Evolutionary conservation across 176 grass and related monocot species (phyloP), one percentile per base, ranked within the genome.

Genomic region (Carex littledalei): DNA sequence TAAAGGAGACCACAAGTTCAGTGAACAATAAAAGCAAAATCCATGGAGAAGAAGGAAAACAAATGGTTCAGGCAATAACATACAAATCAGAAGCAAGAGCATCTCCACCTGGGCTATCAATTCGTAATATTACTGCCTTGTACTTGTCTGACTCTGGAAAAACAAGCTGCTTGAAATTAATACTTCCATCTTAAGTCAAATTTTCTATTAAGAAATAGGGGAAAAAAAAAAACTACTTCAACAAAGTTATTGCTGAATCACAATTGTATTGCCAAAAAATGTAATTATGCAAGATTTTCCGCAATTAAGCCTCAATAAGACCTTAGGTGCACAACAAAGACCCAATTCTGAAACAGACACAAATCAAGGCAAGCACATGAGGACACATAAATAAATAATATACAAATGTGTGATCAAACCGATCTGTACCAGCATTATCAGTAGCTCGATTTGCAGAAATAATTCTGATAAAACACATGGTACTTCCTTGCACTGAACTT

Each of bases 41-140:
- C 13, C 21, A 29, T 22, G 14, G 26, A 56, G 67, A 14, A 22
- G 45, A 63, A 31, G 17, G 18, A 18, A 65, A 67, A 83, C 18
- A 31, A 83, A 8, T 67, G 20, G 49, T 31, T 78, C 21, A 55
- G 34, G 50, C 24, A 78, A 67, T 68, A 76, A 95, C 91, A 92
- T 94, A 95, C 96, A 99, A 89, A 87, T 99, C 93, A 91, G 96
- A 99, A 88, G 93, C 96, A 84, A 99, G 90, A 85, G 93, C 96
- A 92, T 99, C 96, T 86, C 96, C 93, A 35, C 96, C 96, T 85
- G 93, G 91, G 84, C 93, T 99, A 84, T 99, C 96, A 88, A 99
- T 94, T 70, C 91, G 84, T 55, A 99, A 88, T 67, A 99, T 88
- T 89, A 95, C 96, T 82, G 96, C 96, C 87, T 99, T 95, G 69